Percentiles rank a stretch among this genome's conserved stretches.
These are phyloP conservation scores for Yamadazyma trypodendri DNA, from an alignment of 1,139 yeast species.

Conservation along the genomic window DNA sequence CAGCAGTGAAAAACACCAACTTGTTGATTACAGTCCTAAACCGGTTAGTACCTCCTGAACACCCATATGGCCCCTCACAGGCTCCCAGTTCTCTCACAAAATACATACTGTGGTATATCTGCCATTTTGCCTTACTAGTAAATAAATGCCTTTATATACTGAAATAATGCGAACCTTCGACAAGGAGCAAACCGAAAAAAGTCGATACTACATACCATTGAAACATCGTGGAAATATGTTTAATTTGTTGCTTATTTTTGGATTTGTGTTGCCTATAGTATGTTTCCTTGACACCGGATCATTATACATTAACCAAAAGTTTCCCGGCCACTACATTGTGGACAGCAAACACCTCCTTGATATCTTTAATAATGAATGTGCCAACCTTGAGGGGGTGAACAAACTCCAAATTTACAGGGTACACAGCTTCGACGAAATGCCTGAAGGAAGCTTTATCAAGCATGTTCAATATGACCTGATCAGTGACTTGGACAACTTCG, in stretches of 20 bases:
- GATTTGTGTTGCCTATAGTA: constrained; percentile 6
- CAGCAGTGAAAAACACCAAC: constrained; percentile 80
- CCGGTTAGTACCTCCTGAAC: constrained; percentile 14
- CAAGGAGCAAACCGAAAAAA: constrained; percentile 3
- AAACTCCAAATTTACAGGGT: constrained; percentile 8
- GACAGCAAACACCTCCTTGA: constrained; percentile 8
- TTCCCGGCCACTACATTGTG: constrained; percentile 11
- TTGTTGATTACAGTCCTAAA: constrained; percentile 63
- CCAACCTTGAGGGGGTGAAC: constrained; percentile 6
- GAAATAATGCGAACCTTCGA: constrained; percentile 6
- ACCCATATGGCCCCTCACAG: no score
- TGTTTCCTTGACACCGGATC: constrained; percentile 15
- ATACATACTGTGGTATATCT: constrained; percentile 15
- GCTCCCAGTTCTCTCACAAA: no score
- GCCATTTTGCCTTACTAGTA: constrained; percentile 11
- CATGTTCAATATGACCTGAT: constrained; percentile 32
- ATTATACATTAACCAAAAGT: constrained; percentile 8
- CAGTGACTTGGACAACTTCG: constrained; percentile 21
- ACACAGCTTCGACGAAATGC: neutral
- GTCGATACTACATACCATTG: neutral
- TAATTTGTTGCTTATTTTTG: neutral
- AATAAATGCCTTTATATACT: constrained; percentile 1
- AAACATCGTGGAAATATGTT: neutral
- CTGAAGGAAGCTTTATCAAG: constrained; percentile 19
- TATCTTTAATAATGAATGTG: constrained; percentile 6